Evolutionary conservation across 768 basidiomycete species (phyloP).

Genomic region (Phallus indusiatus): DNA sequence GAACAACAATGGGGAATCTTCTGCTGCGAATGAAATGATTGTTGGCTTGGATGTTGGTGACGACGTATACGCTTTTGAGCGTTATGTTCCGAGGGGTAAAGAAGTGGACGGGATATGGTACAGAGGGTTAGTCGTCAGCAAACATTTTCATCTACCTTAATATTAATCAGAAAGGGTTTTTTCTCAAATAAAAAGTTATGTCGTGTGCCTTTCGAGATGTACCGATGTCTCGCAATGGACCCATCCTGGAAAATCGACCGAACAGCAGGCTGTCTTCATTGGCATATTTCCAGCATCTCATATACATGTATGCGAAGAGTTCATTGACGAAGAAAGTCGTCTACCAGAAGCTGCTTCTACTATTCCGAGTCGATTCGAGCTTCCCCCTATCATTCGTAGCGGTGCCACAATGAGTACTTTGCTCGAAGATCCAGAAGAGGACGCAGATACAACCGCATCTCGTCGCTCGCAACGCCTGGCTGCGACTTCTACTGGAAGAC

Average conservation of each 20-base stretch:
- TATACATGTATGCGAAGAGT: conserved; percentile 76
- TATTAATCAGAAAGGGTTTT: neutral
- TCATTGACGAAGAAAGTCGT: conserved; percentile 80
- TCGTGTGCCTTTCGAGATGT: conserved; percentile 71
- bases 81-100: conserved; percentile 64
- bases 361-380: conserved; percentile 21
- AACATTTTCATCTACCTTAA: conserved; percentile 1
- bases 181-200: conserved; percentile 55
- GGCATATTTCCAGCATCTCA: conserved; percentile 91
- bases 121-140: conserved; percentile 62
- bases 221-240: conserved; percentile 52
- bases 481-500: conserved; percentile 39
- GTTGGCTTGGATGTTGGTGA: conserved; percentile 90
- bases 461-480: conserved; percentile 64
- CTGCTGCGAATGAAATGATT: conserved; percentile 19
- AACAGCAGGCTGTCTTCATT: conserved; percentile 78
- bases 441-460: conserved; percentile 22
- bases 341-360: conserved; percentile 66
- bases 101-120: conserved; percentile 84
- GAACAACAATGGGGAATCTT: neutral
- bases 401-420: conserved; percentile 40
- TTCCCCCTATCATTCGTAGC: neutral
- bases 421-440: conserved; percentile 52
- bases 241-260: conserved; percentile 36
- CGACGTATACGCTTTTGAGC: conserved; percentile 95